Evolutionary conservation across 1,284 basidiomycete species (phyloP).

Genomic region (Bjerkandera adusta): DNA sequence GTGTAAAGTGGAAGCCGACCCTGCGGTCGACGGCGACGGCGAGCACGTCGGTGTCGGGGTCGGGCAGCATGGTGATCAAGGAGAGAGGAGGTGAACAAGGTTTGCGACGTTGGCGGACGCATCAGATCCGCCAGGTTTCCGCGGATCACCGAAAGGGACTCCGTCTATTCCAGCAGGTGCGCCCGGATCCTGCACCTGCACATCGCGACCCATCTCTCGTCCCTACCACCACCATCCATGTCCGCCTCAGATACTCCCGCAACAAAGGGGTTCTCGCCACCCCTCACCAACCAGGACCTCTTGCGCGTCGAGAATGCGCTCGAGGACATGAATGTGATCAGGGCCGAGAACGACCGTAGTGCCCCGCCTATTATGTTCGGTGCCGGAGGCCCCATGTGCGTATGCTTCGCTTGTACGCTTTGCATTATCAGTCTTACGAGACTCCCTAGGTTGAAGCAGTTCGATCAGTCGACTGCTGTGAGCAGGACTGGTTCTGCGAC

Average conservation of each 20-base stretch:
- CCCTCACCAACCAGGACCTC: slow-evolving; percentile 25
- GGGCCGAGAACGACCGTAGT: slow-evolving; percentile 14
- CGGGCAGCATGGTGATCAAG: slow-evolving; percentile 4
- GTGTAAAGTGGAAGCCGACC: slow-evolving; percentile 30
- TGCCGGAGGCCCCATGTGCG: slow-evolving; percentile 38
- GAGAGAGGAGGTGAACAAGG: too few relatives aligned
- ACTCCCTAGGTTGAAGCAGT: slow-evolving; percentile 64
- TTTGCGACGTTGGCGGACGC: too few relatives aligned
- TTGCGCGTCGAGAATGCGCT: slow-evolving; percentile 30
- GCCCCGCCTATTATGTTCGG: slow-evolving; percentile 34
- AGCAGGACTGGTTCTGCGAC: slow-evolving; percentile 69
- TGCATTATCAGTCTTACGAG: not conserved
- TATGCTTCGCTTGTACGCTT: not conserved
- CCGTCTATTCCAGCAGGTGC: not conserved
- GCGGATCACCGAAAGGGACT: too few relatives aligned
- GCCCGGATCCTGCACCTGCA: not conserved
- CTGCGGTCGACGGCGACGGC: slow-evolving; percentile 19
- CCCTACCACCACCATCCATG: slow-evolving; percentile 14
- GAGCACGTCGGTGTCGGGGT: slow-evolving; percentile 1
- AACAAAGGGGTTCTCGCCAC: not conserved
- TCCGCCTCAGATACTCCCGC: slow-evolving; percentile 20
- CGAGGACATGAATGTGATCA: slow-evolving; percentile 25
- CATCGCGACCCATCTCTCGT: not conserved
- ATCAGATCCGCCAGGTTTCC: not conserved
- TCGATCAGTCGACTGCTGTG: slow-evolving; percentile 69